These are phyloP conservation scores for Penicillium canescens DNA, from an alignment of 495 filamentous ascomycete species.

Conservation along the genomic window DNA sequence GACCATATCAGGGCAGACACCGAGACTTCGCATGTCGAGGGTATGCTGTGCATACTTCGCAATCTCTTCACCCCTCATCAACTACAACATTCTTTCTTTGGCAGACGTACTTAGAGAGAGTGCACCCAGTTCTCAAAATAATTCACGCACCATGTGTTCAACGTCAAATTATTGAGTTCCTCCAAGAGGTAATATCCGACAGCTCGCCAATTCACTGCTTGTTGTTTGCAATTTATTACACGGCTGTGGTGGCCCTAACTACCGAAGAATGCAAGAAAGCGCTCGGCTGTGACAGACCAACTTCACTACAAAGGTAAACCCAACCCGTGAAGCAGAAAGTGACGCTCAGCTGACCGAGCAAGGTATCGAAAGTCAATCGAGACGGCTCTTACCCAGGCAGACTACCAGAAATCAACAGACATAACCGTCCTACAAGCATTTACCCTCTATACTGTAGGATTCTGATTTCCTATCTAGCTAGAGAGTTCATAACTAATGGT, in stretches of 20 bases:
- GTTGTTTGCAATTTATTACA: constrained; percentile 73
- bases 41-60: background rate
- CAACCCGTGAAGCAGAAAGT: constrained; percentile 44
- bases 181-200: constrained; percentile 3
- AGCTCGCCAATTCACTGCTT: constrained; percentile 53
- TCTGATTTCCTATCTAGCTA: background rate
- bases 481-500: background rate
- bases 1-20: background rate
- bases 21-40: background rate
- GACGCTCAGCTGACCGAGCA: background rate
- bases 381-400: constrained; percentile 63
- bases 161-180: constrained; percentile 9
- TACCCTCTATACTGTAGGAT: constrained; percentile 57
- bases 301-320: constrained; percentile 10
- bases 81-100: constrained; percentile 14
- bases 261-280: constrained; percentile 21
- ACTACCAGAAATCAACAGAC: constrained; percentile 65
- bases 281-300: background rate
- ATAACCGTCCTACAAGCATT: constrained; percentile 69
- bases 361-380: constrained; percentile 69
- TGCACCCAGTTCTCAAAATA: constrained; percentile 31
- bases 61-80: constrained; percentile 5
- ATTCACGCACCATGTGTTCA: constrained; percentile 25
- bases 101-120: constrained; percentile 26
- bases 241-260: constrained; percentile 62